These are phyloP conservation scores for Boletus tomentosulus DNA, from an alignment of 768 basidiomycete genomes.

Conservation along the genomic window DNA sequence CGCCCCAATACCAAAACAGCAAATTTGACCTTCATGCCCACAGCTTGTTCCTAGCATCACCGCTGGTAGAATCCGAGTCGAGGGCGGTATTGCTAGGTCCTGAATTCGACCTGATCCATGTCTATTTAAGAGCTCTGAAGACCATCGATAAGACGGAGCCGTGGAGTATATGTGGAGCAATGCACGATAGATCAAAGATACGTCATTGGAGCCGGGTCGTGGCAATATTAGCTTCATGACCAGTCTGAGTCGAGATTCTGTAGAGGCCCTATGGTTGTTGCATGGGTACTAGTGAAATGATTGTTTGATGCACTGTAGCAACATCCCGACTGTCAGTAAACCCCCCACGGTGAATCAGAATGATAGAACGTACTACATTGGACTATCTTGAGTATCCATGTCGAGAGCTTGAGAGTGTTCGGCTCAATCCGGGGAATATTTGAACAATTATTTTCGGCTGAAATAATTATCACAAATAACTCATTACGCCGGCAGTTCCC, in stretches of 20 bases:
- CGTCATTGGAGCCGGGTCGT: slow-evolving; percentile 20
- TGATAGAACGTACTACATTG: background rate
- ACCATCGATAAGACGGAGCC: slow-evolving; percentile 5
- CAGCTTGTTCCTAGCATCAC: slow-evolving; percentile 18
- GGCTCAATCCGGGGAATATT: background rate
- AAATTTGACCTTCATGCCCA: slow-evolving; percentile 19
- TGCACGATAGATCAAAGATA: slow-evolving; percentile 5
- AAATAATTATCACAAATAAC: slow-evolving; percentile 9
- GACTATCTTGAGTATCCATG: no score
- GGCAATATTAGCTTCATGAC: slow-evolving; percentile 13
- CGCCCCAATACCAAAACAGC: background rate
- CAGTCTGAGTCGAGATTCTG: background rate
- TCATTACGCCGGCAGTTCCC: slow-evolving; percentile 25
- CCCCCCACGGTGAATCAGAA: background rate
- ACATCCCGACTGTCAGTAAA: background rate
- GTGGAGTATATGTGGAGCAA: slow-evolving; percentile 18
- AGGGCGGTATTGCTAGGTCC: background rate
- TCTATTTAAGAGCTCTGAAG: slow-evolving; percentile 14
- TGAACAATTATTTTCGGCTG: background rate
- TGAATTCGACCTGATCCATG: background rate
- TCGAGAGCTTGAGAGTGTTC: no score
- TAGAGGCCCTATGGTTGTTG: background rate
- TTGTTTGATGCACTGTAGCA: background rate
- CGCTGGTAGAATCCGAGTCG: slow-evolving; percentile 3
- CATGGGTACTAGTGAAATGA: background rate